Evolutionary conservation across 176 grass and related monocot genomes (phyloP), one percentile per base, ranked within the genome.

Genomic region (Oryza glaberrima): DNA sequence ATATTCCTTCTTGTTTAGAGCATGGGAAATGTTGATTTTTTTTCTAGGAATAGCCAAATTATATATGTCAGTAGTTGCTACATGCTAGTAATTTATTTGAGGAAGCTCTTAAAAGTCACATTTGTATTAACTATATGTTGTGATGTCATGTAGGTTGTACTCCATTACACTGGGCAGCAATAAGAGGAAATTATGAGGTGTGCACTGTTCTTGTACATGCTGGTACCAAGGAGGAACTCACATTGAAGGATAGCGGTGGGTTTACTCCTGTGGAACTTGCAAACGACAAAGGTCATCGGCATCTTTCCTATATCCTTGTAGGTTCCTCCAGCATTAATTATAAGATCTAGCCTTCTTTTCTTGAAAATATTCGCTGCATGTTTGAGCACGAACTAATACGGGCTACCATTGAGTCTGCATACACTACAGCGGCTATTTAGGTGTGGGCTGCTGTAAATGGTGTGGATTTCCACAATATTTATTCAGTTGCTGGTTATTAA

Each of bases 131-230:
- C 10, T 25, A 87, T 14, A 22, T 84, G 76, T 88, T 80, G 47
- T 88, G 25, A 69, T 88, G 12, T 49, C 34, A 16, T 88, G 80
- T 79, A 98, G 96, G 96, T 75, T 95, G 91, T 87, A 94, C 93
- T 12, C 89, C 96, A 75, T 87, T 98, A 85, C 96, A 98, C 73
- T 98, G 96, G 96, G 96, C 93, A 92, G 90, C 81, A 78, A 71
- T 98, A 86, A 91, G 93, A 75, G 93, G 96, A 77, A 88, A 92
- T 85, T 75, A 92, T 83, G 96, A 98, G 68, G 85, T 80, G 67
- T 98, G 96, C 63, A 95, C 85, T 35, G 78, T 98, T 76, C 96
- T 98, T 96, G 91, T 98, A 76, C 93, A 98, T 89, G 86, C 87
- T 26, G 96, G 96, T 81, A 95, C 84, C 35, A 98, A 98, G 75